Percentiles rank a stretch among this genome's conserved stretches.
Evolutionary conservation across 805 yeast genomes (phyloP).

Genomic region (Candida maris): DNA sequence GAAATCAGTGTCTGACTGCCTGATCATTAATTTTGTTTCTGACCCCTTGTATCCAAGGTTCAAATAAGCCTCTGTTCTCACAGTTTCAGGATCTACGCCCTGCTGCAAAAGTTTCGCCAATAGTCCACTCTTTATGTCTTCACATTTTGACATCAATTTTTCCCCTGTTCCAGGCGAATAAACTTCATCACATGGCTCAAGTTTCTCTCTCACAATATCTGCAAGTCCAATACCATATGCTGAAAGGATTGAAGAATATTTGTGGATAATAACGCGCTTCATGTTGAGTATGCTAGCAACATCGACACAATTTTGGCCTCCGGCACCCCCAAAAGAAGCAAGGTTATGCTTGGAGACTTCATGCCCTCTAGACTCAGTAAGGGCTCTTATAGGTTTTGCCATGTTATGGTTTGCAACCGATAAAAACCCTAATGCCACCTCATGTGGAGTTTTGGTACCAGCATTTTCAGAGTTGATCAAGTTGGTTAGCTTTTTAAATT

Average conservation of each 20-base stretch:
- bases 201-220: constrained; percentile 29
- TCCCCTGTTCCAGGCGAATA: constrained; percentile 10
- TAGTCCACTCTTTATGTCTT: constrained; percentile 12
- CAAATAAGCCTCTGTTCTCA: constrained; percentile 34
- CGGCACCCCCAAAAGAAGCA: constrained; percentile 49
- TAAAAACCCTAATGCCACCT: constrained; percentile 43
- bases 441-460: constrained; percentile 33
- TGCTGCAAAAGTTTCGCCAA: constrained; percentile 28
- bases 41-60: constrained; percentile 79
- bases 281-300: constrained; percentile 40
- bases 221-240: constrained; percentile 38
- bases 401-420: constrained; percentile 42
- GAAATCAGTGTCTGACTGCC: constrained; percentile 34
- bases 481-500: constrained; percentile 36
- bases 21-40: constrained; percentile 70
- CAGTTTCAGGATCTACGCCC: constrained; percentile 18
- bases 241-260: constrained; percentile 43
- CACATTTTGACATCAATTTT: constrained; percentile 14
- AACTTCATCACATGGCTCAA: constrained; percentile 22
- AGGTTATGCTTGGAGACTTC: constrained; percentile 39
- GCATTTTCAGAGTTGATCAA: constrained; percentile 33
- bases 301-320: constrained; percentile 44
- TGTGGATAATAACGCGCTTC: constrained; percentile 39
- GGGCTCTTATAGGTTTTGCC: constrained; percentile 44
- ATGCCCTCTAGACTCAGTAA: constrained; percentile 45